These are phyloP conservation scores for Penicillium expansum DNA, from an alignment of 2,329 filamentous ascomycete species.

Conservation along the genomic window DNA sequence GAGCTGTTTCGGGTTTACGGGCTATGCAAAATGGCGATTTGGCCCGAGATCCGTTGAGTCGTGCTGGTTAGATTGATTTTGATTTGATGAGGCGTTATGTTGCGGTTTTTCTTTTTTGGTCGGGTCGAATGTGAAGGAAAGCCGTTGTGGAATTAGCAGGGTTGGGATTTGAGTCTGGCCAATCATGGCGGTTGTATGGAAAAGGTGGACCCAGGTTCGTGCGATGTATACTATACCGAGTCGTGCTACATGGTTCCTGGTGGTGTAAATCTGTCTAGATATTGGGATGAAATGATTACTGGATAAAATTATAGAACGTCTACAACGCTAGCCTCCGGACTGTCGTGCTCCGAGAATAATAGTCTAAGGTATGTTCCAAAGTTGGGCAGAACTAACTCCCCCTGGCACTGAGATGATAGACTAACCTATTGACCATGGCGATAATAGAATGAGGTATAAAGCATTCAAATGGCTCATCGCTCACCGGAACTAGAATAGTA, in stretches of 20 bases:
- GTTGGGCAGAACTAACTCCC: not conserved
- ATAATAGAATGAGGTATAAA: not conserved
- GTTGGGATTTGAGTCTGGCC: conserved; percentile 10
- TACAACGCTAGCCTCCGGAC: not conserved
- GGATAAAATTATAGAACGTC: no score
- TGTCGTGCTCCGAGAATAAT: not conserved
- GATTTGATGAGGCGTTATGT: not conserved
- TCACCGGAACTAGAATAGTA: not conserved
- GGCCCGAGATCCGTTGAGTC: not conserved
- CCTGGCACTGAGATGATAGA: not conserved
- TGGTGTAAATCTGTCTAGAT: not conserved
- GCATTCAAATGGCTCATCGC: not conserved
- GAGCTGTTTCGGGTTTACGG: not conserved
- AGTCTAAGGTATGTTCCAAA: not conserved
- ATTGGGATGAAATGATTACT: not conserved
- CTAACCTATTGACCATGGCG: not conserved
- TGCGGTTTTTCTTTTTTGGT: not conserved
- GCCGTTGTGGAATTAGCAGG: conserved; percentile 14
- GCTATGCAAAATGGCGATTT: not conserved
- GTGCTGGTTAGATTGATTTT: not conserved
- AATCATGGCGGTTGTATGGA: conserved; percentile 11
- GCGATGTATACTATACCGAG: conserved; percentile 1
- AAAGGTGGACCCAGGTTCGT: conserved; percentile 2
- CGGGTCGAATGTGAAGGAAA: not conserved
- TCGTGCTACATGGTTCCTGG: conserved; percentile 2